Base-by-base conservation (phyloP, 495 filamentous ascomycete species). In the Hypomontagnella monticulosa region DNA sequence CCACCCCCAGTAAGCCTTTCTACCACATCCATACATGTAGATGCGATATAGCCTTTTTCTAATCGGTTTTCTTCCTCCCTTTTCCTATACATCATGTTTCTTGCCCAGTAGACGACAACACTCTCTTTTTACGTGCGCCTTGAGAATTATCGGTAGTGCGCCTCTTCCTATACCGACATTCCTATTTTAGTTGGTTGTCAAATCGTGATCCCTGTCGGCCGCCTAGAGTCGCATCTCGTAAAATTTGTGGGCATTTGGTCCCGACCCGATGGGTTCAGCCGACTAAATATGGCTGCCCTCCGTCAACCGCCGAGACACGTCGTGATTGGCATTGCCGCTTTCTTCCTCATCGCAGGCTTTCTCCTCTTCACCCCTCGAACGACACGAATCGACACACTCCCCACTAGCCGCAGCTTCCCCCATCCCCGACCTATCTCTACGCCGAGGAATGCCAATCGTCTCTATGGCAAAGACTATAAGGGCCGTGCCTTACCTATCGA, bases 381-480 rank as follows among this genome's bases (percentile, higher is more conserved):
- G 46, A 23, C 32, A 20, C 34, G 23, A 4, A 15, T 51, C 62
- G 48, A 49, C 9, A 19, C 38, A 8, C 19, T 40, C 20, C 42
- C 41, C 23, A 42, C 37, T 32, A 19, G 55, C 34, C 37, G 42
- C 40, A 30, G 55, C 47, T 4, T 38, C 18, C 46, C 40, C 16
- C 57, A 27, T 12, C 12, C 16, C 37, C 38, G 43, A 4, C 19
- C 52, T 19, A 2, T 30, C 15, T 33, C 50, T 12, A 19, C 56
- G 12, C 34, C 44, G 2, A 30, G 15, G 15, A 55, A 52, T 23
- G 9, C 23, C 16, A 53, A 54, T 46, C 46, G 46, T 18, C 46
- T 42, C n/a, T 66, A 66, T 36, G 56, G 50, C 14, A 54, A 57
- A 20, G 41, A 63, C 32, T 68, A 68, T 49, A 57, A 27, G 7